Percentiles rank a stretch among this genome's conserved stretches.
phyloP scores from a whole-genome alignment of 2,329 filamentous ascomycete genomes.

The Bimuria novae-zelandiae region DNA sequence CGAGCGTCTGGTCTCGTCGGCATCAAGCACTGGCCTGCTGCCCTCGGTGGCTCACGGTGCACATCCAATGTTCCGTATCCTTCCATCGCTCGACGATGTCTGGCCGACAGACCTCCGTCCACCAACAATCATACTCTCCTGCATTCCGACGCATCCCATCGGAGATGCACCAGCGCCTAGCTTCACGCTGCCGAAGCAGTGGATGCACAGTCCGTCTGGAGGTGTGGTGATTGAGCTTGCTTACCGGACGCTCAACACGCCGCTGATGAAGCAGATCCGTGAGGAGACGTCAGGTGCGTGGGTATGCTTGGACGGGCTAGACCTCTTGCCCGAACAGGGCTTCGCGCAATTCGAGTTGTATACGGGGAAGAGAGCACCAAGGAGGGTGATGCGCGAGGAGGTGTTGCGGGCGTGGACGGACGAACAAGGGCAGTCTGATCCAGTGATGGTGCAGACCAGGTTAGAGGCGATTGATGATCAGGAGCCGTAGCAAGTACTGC shows the following conservation, averaged over 20 bases:
- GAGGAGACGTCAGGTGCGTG: conserved; percentile 65
- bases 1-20: conserved; percentile 53
- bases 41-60: conserved; percentile 27
- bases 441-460: conserved; percentile 40
- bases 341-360: conserved; percentile 84
- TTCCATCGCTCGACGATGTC: conserved; percentile 61
- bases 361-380: conserved; percentile 72
- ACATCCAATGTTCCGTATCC: conserved; percentile 59
- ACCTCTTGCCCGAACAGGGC: conserved; percentile 77
- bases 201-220: conserved; percentile 73
- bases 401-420: conserved; percentile 51
- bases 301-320: conserved; percentile 76
- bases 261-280: conserved; percentile 71
- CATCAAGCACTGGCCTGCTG: conserved; percentile 21
- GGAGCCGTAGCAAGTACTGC: no score
- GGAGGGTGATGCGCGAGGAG: conserved; percentile 71
- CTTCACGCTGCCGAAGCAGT: conserved; percentile 70
- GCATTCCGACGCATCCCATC: conserved; percentile 72
- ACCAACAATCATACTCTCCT: conserved; percentile 76
- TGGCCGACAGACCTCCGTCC: conserved; percentile 68
- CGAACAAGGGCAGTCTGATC: conserved; percentile 36
- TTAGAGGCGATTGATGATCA: conserved; percentile 42
- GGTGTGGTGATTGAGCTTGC: conserved; percentile 75
- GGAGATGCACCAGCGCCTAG: conserved; percentile 68
- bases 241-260: conserved; percentile 74